Base-by-base conservation (phyloP, 2,329 filamentous ascomycete genomes). In the Aspergillus flavus region DNA sequence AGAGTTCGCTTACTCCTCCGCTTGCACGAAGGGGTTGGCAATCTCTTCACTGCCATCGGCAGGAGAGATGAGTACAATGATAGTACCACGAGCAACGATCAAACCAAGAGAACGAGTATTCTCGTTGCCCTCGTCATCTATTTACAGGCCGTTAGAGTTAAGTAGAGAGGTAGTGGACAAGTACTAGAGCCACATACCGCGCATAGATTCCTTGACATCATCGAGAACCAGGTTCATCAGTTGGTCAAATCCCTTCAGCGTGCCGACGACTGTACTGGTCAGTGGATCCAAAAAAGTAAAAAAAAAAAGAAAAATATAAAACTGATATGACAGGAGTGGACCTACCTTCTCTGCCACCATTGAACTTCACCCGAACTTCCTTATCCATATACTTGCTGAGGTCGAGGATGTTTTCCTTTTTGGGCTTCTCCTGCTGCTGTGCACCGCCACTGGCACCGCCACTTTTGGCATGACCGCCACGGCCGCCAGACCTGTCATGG, bases 371-470 rank as follows among this genome's bases (percentile, higher is more conserved):
- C 11, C 87, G 91, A 70, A 99, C 93, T 75, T 91, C 86, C 86
- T 97, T 96, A 80, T 99, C 93, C 91, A 97, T 93, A 80, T 98
- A 99, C 82, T 97, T 97, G 76, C 85, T 88, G 73, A 99, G 80
- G 76, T 99, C 94, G 59, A 99, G 87, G 73, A 99, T 99, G 78
- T 97, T 98, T 81, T 99, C 95, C 85, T 98, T 98, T 88, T 97
- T 97, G 65, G 93, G 92, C 72, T 90, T 87, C 80, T 96, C 92
- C 70, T 85, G 81, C 64, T 84, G 79, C 74, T 81, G 62, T n/a
- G 81, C 79, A 71, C 81, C 78, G 65, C 82, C 80, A 66, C 82
- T 78, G 12, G 80, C 80, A 71, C 83, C 82, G 71, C 83, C 81
- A 70, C 83, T 78, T 71, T 68, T 72, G 80, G 79, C 67, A 79